phyloP scores from a whole-genome alignment of 371 early-diverging fungal species.

The Syncephalastrum contaminatum region DNA sequence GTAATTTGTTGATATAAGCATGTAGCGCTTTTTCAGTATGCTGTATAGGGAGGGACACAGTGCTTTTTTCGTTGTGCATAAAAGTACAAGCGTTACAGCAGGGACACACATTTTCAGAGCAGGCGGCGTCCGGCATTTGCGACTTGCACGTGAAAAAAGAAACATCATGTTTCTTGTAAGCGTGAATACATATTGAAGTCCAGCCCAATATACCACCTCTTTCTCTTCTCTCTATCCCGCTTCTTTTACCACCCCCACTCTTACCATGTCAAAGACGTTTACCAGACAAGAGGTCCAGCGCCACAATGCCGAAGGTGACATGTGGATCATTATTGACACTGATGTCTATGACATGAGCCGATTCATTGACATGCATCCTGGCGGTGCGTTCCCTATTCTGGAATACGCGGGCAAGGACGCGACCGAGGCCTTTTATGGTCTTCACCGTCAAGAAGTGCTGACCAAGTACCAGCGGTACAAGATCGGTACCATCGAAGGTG shows the following conservation, averaged over 20 bases:
- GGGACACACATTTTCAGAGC: no score
- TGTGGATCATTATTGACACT: conserved; percentile 87
- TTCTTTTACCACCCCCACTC: neutral
- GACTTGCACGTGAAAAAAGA: no score
- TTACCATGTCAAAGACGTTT: conserved; percentile 38
- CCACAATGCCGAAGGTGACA: conserved; percentile 75
- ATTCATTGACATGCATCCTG: conserved; percentile 69
- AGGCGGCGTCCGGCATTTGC: no score
- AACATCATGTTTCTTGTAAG: no score
- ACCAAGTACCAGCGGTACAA: conserved; percentile 35
- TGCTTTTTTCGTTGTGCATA: no score
- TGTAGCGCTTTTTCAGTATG: no score
- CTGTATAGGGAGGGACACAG: no score
- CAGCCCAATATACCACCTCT: neutral
- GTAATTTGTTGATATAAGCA: no score
- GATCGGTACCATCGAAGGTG: conserved; percentile 51
- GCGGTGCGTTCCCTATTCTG: conserved; percentile 77
- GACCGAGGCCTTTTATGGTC: conserved; percentile 67
- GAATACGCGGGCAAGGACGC: conserved; percentile 76
- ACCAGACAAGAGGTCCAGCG: conserved; percentile 77
- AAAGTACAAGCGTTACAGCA: no score
- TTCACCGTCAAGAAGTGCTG: conserved; percentile 70
- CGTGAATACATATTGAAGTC: no score
- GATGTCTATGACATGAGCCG: conserved; percentile 90
- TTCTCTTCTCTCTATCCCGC: conserved; percentile 9